These are phyloP conservation scores for Epichloe glyceriae DNA, from an alignment of 2,329 filamentous ascomycete genomes.

Conservation along the genomic window DNA sequence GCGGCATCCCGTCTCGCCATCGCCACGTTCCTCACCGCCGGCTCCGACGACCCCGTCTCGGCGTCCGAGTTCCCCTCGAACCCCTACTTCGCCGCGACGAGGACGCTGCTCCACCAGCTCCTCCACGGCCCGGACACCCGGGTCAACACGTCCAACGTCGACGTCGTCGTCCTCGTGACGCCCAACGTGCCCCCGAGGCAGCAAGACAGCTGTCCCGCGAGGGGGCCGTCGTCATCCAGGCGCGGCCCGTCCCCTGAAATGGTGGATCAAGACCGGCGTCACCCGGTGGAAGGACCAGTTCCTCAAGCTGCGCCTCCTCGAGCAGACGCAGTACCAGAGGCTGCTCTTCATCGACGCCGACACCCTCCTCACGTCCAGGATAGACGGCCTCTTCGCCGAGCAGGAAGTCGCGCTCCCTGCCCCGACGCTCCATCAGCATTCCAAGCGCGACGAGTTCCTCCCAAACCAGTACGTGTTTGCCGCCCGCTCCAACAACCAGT, in stretches of 20 bases:
- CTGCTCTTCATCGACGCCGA: slow-evolving; percentile 32
- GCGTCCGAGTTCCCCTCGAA: background rate
- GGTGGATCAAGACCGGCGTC: slow-evolving; percentile 24
- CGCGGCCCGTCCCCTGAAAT: slow-evolving; percentile 13
- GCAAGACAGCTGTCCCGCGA: background rate
- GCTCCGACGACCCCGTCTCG: background rate
- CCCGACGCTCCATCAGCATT: slow-evolving; percentile 13
- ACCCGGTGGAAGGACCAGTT: slow-evolving; percentile 29
- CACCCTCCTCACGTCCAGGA: slow-evolving; percentile 20
- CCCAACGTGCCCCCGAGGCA: background rate
- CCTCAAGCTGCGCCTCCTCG: slow-evolving; percentile 28
- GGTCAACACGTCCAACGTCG: slow-evolving; percentile 10
- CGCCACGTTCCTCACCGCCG: slow-evolving; percentile 1
- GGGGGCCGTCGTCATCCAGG: background rate
- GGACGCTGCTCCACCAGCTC: slow-evolving; percentile 8
- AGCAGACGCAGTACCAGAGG: slow-evolving; percentile 26
- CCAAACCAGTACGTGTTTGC: slow-evolving; percentile 22
- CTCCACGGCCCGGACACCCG: slow-evolving; percentile 22
- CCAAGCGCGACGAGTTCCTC: slow-evolving; percentile 21
- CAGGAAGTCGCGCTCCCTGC: background rate
- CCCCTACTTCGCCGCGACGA: slow-evolving; percentile 17
- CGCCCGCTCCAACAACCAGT: slow-evolving; percentile 19
- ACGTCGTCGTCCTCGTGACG: too few species aligned
- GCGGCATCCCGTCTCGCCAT: background rate
- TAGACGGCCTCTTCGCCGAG: slow-evolving; percentile 15